Base-by-base conservation (phyloP, 1,284 basidiomycete species). In the Gomphus sp. region DNA sequence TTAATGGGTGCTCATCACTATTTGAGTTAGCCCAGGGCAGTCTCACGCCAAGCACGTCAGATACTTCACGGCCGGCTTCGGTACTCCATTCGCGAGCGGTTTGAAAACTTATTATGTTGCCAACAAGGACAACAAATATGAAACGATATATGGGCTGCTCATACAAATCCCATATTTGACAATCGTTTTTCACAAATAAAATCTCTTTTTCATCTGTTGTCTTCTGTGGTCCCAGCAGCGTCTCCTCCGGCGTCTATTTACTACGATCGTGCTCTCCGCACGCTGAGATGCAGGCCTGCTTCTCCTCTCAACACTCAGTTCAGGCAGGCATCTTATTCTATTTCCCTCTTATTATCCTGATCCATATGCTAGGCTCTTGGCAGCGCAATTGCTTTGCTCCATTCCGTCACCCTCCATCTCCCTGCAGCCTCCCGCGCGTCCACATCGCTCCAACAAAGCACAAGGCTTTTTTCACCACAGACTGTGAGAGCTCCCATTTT, bases 241-340 rank as follows among this genome's bases (percentile, higher is more conserved):
- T 50, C 28, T 33, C n/a, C 0, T 4, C 41, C 10, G 14, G 54
- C 54, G 54, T 47, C 54, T 31, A 47, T 7, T 36, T 12, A 37
- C 18, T 47, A 12, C 28, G 37, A 16, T 55, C 28, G 41, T 45
- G 44, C 44, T 34, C 33, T 14, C 12, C 9, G 28, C 33, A n/a
- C 47, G 11, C 11, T 8, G 12, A 25, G 11, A 59, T 59, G 58
- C 58, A 59, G 47, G 52, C 45, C n/a, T 54, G 44, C 45, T 18
- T 39, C 11, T 44, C 58, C 25, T 55, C 52, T 14, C 52, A 54
- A 22, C 57, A 59, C 36, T 39, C 45, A 25, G 18, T 18, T 16
- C 51, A 55, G 39, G 58, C 39, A 41, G 10, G 43, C 49, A 37
- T 44, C 16, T 22, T 14, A 0, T 59, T n/a, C 3, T 28, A 28